phyloP scores from a whole-genome alignment of 1,284 basidiomycete genomes.

The Ustilago vetiveriae region DNA sequence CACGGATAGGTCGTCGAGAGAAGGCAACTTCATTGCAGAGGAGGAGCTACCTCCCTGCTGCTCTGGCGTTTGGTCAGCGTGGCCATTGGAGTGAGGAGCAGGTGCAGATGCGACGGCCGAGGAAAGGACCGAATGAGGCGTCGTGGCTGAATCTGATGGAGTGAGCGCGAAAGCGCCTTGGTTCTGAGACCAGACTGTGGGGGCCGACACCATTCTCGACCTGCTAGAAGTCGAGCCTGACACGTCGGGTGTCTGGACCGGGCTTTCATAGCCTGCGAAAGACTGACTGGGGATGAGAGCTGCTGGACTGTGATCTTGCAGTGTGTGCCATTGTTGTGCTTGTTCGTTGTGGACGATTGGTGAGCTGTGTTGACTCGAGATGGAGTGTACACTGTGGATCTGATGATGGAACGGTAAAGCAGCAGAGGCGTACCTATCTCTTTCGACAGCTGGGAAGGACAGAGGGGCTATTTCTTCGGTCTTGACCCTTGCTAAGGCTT shows the following conservation, averaged over 20 bases:
- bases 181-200: constrained; percentile 18
- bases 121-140: constrained; percentile 14
- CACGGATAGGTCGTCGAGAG: constrained; percentile 57
- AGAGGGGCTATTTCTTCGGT: constrained; percentile 2
- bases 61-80: not conserved
- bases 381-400: not conserved
- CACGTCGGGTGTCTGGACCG: constrained; percentile 3
- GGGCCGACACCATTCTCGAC: constrained; percentile 4
- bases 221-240: not conserved
- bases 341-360: constrained; percentile 5
- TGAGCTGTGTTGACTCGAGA: not conserved
- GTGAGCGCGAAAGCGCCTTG: constrained; percentile 11
- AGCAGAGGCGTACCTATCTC: not conserved
- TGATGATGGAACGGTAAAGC: constrained; percentile 3
- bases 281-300: not conserved
- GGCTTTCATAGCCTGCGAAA: constrained; percentile 3
- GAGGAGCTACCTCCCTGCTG: constrained; percentile 1
- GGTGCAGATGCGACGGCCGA: constrained; percentile 4
- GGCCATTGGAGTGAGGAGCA: not conserved
- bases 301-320: constrained; percentile 1
- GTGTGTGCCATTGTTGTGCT: constrained; percentile 1
- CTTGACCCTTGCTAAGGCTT: constrained; percentile 9
- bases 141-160: constrained; percentile 18
- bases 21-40: constrained; percentile 22
- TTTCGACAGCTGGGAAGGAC: not conserved